Percentiles rank a stretch among this genome's conserved stretches.
These are phyloP conservation scores for Erythrobasidium hasegawianum DNA, from an alignment of 1,284 basidiomycete species.

Conservation along the genomic window DNA sequence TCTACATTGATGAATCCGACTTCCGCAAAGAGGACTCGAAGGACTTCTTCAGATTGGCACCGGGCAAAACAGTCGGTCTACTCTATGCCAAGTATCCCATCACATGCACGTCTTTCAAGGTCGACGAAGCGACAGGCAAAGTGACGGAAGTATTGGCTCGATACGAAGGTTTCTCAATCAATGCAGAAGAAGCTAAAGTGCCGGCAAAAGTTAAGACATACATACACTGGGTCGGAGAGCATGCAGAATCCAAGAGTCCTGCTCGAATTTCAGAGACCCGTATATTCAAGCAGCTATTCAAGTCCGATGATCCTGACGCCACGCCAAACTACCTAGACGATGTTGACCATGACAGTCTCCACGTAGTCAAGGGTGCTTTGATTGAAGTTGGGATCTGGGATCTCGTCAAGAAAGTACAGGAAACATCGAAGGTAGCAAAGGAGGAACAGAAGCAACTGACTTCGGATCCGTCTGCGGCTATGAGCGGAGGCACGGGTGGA, in stretches of 20 bases:
- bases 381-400: conserved; percentile 87
- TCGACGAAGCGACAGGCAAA: conserved; percentile 63
- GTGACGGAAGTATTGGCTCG: conserved; percentile 75
- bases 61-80: conserved; percentile 92
- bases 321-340: conserved; percentile 66
- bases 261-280: conserved; percentile 83
- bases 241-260: conserved; percentile 70
- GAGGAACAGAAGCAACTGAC: conserved; percentile 48
- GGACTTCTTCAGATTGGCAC: conserved; percentile 96
- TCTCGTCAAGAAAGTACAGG: conserved; percentile 60
- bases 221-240: conserved; percentile 96
- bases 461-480: conserved; percentile 45
- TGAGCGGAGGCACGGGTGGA: conserved; percentile 53
- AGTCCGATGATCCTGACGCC: conserved; percentile 81
- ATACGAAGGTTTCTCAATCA: conserved; percentile 58
- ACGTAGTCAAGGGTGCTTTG: conserved; percentile 73
- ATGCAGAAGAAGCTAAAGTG: conserved; percentile 46
- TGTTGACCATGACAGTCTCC: conserved; percentile 73
- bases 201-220: conserved; percentile 80
- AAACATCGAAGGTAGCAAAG: conserved; percentile 59
- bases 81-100: conserved; percentile 94
- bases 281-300: conserved; percentile 90
- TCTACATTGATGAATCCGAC: conserved; percentile 93
- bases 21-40: conserved; percentile 86
- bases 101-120: conserved; percentile 84